phyloP scores from a whole-genome alignment of 2,329 filamentous ascomycete species.

The Arthrobotrys sinensis region DNA sequence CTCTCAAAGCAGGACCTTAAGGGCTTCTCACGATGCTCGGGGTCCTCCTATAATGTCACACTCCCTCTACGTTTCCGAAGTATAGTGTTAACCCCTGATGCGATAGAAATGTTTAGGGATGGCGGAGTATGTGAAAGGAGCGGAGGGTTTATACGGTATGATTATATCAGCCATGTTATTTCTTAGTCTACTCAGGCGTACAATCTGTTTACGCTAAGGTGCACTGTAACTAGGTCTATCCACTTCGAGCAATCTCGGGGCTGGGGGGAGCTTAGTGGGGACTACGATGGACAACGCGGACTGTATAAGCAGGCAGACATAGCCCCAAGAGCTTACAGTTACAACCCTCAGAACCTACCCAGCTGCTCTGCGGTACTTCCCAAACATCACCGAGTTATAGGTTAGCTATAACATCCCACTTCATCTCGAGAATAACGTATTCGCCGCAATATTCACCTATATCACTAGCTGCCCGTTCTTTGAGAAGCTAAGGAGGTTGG shows the following conservation, averaged over 20 bases:
- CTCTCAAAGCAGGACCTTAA: too few relatives aligned
- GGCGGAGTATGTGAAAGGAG: neutral
- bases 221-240: neutral
- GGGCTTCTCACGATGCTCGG: too few relatives aligned
- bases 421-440: neutral
- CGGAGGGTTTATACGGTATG: neutral
- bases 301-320: too few relatives aligned
- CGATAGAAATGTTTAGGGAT: neutral
- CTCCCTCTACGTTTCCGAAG: too few relatives aligned
- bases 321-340: too few relatives aligned
- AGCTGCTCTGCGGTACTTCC: neutral
- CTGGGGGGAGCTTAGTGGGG: neutral
- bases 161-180: neutral
- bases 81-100: too few relatives aligned
- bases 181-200: neutral
- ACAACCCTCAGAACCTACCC: neutral
- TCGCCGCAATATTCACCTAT: constrained; percentile 2
- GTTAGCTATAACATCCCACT: neutral
- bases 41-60: too few relatives aligned
- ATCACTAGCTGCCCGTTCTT: neutral
- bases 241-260: neutral
- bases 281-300: neutral
- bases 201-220: neutral
- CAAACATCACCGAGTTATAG: neutral
- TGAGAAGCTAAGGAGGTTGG: neutral